Conservation (phyloP, 257 asterid genomes). For the Cynanchum wilfordii region DNA sequence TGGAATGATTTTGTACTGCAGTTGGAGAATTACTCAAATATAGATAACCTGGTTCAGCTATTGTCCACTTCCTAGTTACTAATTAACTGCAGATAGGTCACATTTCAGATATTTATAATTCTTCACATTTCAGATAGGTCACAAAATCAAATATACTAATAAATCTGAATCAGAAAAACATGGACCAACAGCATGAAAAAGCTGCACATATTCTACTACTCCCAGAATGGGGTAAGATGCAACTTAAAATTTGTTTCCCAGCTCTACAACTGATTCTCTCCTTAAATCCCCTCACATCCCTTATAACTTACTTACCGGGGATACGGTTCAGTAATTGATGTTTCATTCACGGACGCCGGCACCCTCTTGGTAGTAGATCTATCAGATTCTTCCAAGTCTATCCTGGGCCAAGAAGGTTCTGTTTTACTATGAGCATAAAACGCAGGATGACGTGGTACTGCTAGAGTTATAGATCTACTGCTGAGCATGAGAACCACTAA, state of each 20-base stretch:
- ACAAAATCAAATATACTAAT: too few relatives aligned
- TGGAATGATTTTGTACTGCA: too few relatives aligned
- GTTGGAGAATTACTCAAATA: constrained; percentile 84
- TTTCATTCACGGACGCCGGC: not conserved
- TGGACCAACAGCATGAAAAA: too few relatives aligned
- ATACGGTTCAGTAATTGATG: not conserved
- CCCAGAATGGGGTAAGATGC: too few relatives aligned
- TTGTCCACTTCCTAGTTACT: constrained; percentile 11
- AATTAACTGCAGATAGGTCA: too few relatives aligned
- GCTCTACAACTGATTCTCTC: too few relatives aligned
- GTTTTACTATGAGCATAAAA: not conserved
- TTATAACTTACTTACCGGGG: too few relatives aligned
- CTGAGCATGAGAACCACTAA: constrained; percentile 29
- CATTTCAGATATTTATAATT: constrained; percentile 10
- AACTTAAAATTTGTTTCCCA: too few relatives aligned
- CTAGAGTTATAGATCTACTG: constrained; percentile 14
- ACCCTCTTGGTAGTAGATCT: not conserved
- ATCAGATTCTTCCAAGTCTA: not conserved
- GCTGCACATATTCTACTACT: too few relatives aligned
- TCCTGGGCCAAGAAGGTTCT: not conserved
- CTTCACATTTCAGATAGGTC: constrained; percentile 7
- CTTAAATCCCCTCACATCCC: too few relatives aligned
- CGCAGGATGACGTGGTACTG: constrained; percentile 25
- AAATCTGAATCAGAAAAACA: too few relatives aligned
- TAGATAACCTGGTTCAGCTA: constrained; percentile 94